Base-by-base conservation (phyloP, 139 green algal genomes). In the Nannochloris sp. region DNA sequence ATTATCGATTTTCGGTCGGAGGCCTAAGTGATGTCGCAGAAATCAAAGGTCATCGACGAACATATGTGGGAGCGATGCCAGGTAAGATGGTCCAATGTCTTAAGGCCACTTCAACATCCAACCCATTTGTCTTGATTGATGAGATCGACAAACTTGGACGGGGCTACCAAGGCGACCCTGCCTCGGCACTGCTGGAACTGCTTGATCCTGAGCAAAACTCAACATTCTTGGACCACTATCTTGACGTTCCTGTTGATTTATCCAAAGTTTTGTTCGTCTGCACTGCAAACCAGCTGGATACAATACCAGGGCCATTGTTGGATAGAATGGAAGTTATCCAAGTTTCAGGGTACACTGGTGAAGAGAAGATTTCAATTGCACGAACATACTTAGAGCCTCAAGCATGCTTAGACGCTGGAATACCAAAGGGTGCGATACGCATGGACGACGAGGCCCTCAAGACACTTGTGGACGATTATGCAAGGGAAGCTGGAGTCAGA, bases 21-120 rank as follows among this genome's bases (percentile, higher is more conserved):
- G 92, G 92, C 3, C 78, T 97, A 61, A 85, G 81, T 17, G 92
- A 98, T 65, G 91, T 96, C 37, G 89, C 91, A 3, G 92, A 98
- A 75, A 96, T 98, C 76, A 97, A 97, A 79, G 89, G 80, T 20
- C 87, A 94, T 74, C 70, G 92, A 46, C 81, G 93, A 17, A 98
- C 93, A 4, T 98, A 98, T 70, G 89, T 98, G 13, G 93, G 93
- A 16, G 93, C 93, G 29, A 98, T 98, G 93, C 93, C 93, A 3
- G 93, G 93, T 44, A 98, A 98, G 74, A 84, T 97, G 74, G 91
- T 97, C 48, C 92, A 98, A 78, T 96, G 89, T 80, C 69, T 98
- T 48, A 97, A 98, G 79, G 68, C 67, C 63, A 91, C 83, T 14
- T 70, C 65, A 3, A 85, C 80, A 17, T 75, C 46, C 70, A 98